Conservation (phyloP, 176 grass and related monocot genomes). For the Juncus inflexus region DNA sequence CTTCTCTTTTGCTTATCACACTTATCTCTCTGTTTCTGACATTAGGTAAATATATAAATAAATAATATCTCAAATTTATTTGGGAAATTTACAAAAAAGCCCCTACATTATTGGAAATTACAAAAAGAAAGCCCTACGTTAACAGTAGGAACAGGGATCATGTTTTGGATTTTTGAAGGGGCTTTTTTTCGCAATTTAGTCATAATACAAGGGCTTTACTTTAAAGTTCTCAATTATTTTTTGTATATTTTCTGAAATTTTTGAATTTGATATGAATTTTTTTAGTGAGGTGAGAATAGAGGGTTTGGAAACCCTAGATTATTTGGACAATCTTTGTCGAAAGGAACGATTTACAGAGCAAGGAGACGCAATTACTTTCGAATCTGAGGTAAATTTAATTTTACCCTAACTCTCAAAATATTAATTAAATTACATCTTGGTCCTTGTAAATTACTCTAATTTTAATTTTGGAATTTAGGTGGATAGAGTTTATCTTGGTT, state of each 20-base stretch:
- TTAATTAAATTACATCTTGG: neutral
- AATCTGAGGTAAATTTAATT: constrained; percentile 63
- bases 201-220: neutral
- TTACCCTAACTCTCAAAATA: neutral
- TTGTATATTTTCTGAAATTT: neutral
- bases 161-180: neutral
- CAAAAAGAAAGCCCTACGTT: neutral
- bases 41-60: constrained; percentile 52
- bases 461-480: constrained; percentile 39
- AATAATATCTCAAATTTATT: neutral
- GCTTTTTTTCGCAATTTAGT: neutral
- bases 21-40: constrained; percentile 87
- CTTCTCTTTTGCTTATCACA: constrained; percentile 98
- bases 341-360: constrained; percentile 77
- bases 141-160: neutral
- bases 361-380: constrained; percentile 92
- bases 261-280: constrained; percentile 20
- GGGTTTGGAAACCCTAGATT: constrained; percentile 93
- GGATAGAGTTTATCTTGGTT: constrained; percentile 78
- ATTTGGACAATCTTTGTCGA: constrained; percentile 76
- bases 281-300: constrained; percentile 93
- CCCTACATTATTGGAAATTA: neutral
- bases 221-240: neutral
- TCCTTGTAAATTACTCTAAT: neutral
- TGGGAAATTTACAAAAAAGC: neutral